These are phyloP conservation scores for Butyriboletus loyo DNA, from an alignment of 768 basidiomycete species.

Conservation along the genomic window DNA sequence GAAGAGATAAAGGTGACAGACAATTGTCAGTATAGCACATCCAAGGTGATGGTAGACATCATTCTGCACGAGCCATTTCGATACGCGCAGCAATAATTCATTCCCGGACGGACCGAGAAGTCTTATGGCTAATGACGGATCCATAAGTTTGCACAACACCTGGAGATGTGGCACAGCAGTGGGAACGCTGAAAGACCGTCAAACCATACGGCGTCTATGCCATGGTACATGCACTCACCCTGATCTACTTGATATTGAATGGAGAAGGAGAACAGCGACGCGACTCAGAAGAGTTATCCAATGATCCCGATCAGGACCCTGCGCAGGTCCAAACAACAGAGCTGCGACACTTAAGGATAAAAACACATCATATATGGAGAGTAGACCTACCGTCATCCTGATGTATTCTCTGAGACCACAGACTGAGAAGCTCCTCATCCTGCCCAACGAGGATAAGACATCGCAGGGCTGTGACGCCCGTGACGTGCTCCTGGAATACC, in stretches of 20 bases:
- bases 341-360: conserved; percentile 28
- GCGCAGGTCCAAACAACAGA: conserved; percentile 38
- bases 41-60: conserved; percentile 39
- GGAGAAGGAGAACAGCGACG: conserved; percentile 47
- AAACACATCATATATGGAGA: neutral
- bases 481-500: conserved; percentile 51
- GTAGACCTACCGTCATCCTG: conserved; percentile 19
- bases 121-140: conserved; percentile 10
- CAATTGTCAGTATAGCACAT: conserved; percentile 36
- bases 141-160: conserved; percentile 48
- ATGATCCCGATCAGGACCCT: conserved; percentile 39
- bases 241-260: conserved; percentile 46
- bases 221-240: conserved; percentile 39
- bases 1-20: conserved; percentile 33
- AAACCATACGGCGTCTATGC: neutral
- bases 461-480: conserved; percentile 55
- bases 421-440: conserved; percentile 29
- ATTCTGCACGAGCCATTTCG: conserved; percentile 45
- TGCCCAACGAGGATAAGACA: conserved; percentile 61
- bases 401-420: conserved; percentile 31
- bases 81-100: conserved; percentile 33
- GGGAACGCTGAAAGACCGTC: conserved; percentile 40
- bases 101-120: conserved; percentile 30
- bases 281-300: conserved; percentile 64
- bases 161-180: conserved; percentile 44